A percentile compares a stretch with the other conserved stretches of the same genome.
These are phyloP conservation scores for Sarocladium strictum DNA, from an alignment of 2,329 filamentous ascomycete species.

Conservation along the genomic window DNA sequence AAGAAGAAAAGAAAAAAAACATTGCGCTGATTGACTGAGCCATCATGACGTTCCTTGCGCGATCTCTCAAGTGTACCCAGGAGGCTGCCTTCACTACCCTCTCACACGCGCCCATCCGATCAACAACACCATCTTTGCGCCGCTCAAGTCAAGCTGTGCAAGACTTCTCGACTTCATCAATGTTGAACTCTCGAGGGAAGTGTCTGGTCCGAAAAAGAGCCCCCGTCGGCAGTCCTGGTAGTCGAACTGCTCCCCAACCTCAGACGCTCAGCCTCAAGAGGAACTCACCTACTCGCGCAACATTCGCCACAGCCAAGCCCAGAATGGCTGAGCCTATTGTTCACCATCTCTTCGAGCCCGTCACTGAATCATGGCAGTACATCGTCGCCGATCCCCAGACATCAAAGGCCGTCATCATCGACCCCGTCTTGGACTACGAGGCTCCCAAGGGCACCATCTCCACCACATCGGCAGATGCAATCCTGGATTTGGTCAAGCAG, in stretches of 20 bases:
- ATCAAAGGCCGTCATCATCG: constrained; percentile 48
- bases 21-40: neutral
- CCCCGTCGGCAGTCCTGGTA: neutral
- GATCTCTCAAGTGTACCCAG: neutral
- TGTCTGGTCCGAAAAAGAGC: neutral
- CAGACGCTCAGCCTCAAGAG: neutral
- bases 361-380: constrained; percentile 54
- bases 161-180: neutral
- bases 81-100: neutral
- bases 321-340: constrained; percentile 25
- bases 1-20: neutral
- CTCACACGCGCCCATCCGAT: neutral
- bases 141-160: neutral
- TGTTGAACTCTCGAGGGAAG: neutral
- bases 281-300: neutral
- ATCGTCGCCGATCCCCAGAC: constrained; percentile 49
- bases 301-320: constrained; percentile 9
- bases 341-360: constrained; percentile 31
- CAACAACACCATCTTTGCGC: neutral
- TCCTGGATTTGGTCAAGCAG: constrained; percentile 38
- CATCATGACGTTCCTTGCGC: neutral
- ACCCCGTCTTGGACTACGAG: constrained; percentile 55
- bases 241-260: neutral
- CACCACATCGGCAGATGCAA: constrained; percentile 45
- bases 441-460: constrained; percentile 32